Evolutionary conservation across 192 early-diverging fungal genomes (phyloP), one percentile per base, ranked within the genome.

Genomic region (Backusella sp.): DNA sequence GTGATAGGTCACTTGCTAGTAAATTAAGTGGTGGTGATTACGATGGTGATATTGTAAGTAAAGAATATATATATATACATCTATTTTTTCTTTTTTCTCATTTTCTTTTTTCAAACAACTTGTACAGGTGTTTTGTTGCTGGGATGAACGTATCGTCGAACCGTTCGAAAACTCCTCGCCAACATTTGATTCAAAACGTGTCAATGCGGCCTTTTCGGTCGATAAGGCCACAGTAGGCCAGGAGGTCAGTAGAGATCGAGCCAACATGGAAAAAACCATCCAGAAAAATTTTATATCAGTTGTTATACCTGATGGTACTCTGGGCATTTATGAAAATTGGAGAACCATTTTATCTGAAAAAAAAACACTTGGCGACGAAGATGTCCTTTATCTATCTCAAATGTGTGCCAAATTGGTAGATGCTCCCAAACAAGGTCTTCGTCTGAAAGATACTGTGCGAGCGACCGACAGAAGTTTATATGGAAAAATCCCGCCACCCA

Each of bases 1-100:
- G 94, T 5, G 59, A 84, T 3, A 84, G 92, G 7, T 88, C 89
- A 36, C 78, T 94, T 39, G 90, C 93, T 0, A 92, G 90, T 59
- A 90, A 88, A 86, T 88, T 93, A 59, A 84, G 86, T 75, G 94
- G 94, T 37, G 94, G 94, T 9, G 94, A 95, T 84, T 82, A 94
- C 9, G 94, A 95, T 77, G 94, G 94, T 34, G 94, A 95, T 81
- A 75, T 73, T 34, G 82, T 83, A 74, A 68, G 66, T 70, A 14
- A 30, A 17, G 11, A 0, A 3, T 28, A 28, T 28, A 19, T 56
- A 72, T 23, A 69, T 21, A 42, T 65, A 8, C 72, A 52, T 32
- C 3, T 9, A 41, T 39, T 5, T 14, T 44, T 44, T 32, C 1
- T 32, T 44, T 17, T 44, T 17, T 34, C 17, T 17, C 7, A 17